phyloP scores from a whole-genome alignment of 768 basidiomycete species.

The Trametes sanguinea region DNA sequence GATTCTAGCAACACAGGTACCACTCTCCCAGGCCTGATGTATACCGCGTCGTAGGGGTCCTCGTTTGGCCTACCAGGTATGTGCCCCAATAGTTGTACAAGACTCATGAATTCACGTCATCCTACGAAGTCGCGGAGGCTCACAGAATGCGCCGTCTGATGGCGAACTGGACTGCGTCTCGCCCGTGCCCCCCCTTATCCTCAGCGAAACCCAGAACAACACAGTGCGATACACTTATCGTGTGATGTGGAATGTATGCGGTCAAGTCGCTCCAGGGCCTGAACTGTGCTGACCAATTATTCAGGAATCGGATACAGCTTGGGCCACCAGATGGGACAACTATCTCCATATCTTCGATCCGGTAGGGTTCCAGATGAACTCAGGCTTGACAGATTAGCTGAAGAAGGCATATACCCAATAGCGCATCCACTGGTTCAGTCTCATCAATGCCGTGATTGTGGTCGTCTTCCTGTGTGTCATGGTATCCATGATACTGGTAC shows the following conservation, averaged over 20 bases:
- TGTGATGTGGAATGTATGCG: conserved; percentile 79
- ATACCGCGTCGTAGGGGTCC: conserved; percentile 89
- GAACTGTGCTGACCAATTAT: background rate
- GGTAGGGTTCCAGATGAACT: conserved; percentile 13
- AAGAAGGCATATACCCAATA: conserved; percentile 3
- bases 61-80: conserved; percentile 74
- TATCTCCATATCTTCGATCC: conserved; percentile 95
- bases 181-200: conserved; percentile 48
- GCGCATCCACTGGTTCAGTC: conserved; percentile 94
- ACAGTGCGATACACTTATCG: conserved; percentile 84
- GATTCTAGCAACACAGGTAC: conserved; percentile 52
- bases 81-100: background rate
- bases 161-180: conserved; percentile 53
- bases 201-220: conserved; percentile 63
- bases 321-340: conserved; percentile 96
- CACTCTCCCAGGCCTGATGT: conserved; percentile 68
- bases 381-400: background rate
- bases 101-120: background rate
- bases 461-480: conserved; percentile 89
- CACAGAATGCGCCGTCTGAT: conserved; percentile 40
- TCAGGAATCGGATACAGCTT: conserved; percentile 83
- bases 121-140: conserved; percentile 59
- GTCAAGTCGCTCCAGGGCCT: background rate
- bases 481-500: conserved; percentile 88
- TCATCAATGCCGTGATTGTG: conserved; percentile 91